Base-by-base conservation (phyloP, 1,139 yeast species). In the Saccharomyces hybrid region DNA sequence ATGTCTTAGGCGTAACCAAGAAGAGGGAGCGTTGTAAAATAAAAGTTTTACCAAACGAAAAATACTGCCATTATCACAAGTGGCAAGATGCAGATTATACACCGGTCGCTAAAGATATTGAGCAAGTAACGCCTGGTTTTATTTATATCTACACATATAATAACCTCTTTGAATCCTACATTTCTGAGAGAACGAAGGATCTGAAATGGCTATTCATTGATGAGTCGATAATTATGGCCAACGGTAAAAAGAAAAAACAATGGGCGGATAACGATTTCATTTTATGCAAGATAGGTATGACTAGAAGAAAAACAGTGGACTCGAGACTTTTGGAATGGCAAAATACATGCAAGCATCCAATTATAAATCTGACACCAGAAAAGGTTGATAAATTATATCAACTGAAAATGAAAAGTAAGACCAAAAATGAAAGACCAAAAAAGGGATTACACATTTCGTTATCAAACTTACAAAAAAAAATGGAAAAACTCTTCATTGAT, bases 201-300 rank as follows among this genome's bases (percentile, higher is more conserved):
- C 42, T 64, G 31, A 50, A 57, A n/a, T 66, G 70, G 70, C 52
- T 65, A 11, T 59, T 55, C 20, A 52, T 61, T 16, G 68, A 66
- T 54, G 59, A 61, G 48, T 65, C 69, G 2, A 53, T 59, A 5
- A 50, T 62, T 8, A 31, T 50, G 20, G 51, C 51, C 31, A 51
- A 41, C 8, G 52, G 47, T 41, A 53, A 47, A 27, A 51, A 53
- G 41, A 54, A n/a, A 53, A 55, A 34, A 26, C 44, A 46, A 20
- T 66, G 69, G 69, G 48, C 49, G 13, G 51, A 51, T 44, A 53
- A 53, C 16, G 59, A 56, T 27, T 56, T 57, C 41, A 64, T 67
- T 5, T 57, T 67, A 16, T 59, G 65, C 53, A 67, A 67, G 49
- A 60, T 67, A 14, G 71, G 71, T 3, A 64, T 67, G 69, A 67